A percentile compares a stretch with the other conserved stretches of the same genome.
Evolutionary conservation across 352 stramenopile genomes (phyloP).

Genomic region (Phytophthora kernoviae): DNA sequence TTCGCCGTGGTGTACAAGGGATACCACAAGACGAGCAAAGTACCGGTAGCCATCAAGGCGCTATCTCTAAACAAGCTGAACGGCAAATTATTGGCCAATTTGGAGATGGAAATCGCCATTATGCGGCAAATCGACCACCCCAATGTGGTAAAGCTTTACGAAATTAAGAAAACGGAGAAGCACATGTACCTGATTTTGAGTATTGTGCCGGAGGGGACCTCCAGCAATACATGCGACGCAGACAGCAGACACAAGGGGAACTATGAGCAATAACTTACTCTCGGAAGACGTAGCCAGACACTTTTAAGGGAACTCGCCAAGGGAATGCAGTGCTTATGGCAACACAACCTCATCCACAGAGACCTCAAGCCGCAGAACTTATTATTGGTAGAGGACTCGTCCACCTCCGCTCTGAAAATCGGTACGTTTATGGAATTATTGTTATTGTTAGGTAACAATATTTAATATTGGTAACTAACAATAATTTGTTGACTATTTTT

Average conservation of each 20-base stretch:
- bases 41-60: conserved; percentile 93
- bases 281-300: conserved; percentile 56
- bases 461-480: conserved; percentile 7
- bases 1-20: conserved; percentile 92
- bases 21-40: conserved; percentile 75
- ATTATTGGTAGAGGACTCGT: conserved; percentile 79
- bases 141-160: conserved; percentile 96
- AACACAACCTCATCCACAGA: conserved; percentile 85
- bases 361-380: conserved; percentile 97
- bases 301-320: conserved; percentile 71
- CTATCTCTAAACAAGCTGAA: conserved; percentile 94
- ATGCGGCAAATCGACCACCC: conserved; percentile 94
- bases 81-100: conserved; percentile 95
- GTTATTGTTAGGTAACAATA: neutral
- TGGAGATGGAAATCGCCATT: conserved; percentile 97
- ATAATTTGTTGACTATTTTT: conserved; percentile 13
- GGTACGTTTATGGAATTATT: conserved; percentile 29
- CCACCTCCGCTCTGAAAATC: conserved; percentile 67
- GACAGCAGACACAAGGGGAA: conserved; percentile 28
- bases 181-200: conserved; percentile 98
- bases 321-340: conserved; percentile 78
- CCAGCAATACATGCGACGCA: no score
- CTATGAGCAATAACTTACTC: conserved; percentile 11
- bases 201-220: conserved; percentile 96
- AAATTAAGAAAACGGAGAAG: conserved; percentile 95